These are phyloP conservation scores for Podospora pseudocomata DNA, from an alignment of 495 filamentous ascomycete genomes.

Conservation along the genomic window DNA sequence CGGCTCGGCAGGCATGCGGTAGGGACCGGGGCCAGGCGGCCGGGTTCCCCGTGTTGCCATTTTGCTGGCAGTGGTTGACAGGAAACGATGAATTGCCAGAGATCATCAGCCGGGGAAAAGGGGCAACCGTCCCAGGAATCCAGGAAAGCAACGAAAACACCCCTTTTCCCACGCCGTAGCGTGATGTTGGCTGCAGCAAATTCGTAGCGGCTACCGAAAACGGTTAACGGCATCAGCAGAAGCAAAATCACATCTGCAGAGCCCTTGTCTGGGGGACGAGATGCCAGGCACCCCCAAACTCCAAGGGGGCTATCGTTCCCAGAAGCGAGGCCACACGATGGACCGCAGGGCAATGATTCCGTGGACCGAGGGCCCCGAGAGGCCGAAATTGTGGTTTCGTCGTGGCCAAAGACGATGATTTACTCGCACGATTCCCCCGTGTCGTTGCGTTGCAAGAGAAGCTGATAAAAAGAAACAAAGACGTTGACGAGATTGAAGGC, in stretches of 20 bases:
- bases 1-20: neutral
- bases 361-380: neutral
- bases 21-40: neutral
- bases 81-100: neutral
- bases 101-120: neutral
- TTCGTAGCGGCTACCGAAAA: neutral
- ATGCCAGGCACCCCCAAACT: neutral
- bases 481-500: neutral
- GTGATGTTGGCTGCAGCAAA: neutral
- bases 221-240: neutral
- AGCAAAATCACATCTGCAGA: neutral
- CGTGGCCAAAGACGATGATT: neutral
- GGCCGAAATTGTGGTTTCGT: neutral
- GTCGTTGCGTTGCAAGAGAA: conserved; percentile 1
- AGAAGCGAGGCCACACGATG: neutral
- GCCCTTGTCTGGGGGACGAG: neutral
- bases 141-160: no score
- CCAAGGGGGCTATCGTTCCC: neutral
- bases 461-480: neutral
- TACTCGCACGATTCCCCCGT: neutral
- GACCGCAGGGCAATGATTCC: neutral
- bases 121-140: neutral
- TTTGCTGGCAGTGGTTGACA: neutral
- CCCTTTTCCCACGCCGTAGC: neutral
- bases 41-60: neutral